phyloP scores from a whole-genome alignment of 1,284 basidiomycete species.

The Malassezia japonica region DNA sequence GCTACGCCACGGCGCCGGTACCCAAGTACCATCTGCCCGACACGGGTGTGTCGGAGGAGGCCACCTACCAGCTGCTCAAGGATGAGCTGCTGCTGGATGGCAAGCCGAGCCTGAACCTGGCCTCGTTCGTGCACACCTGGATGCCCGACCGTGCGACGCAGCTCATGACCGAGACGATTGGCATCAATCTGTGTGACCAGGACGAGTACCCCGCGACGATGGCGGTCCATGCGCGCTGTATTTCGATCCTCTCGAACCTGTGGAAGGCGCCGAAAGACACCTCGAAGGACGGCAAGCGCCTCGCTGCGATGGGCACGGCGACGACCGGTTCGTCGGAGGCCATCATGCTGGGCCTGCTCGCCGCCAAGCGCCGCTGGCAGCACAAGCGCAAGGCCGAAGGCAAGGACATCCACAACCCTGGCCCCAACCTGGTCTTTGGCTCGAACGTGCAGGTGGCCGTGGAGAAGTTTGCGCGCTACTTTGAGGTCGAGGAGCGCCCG shows the following conservation, averaged over 20 bases:
- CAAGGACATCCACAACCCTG: slow-evolving; percentile 38
- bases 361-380: slow-evolving; percentile 92
- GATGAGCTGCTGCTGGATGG: slow-evolving; percentile 63
- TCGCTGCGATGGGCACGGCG: slow-evolving; percentile 56
- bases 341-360: slow-evolving; percentile 79
- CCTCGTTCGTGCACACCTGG: slow-evolving; percentile 56
- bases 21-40: slow-evolving; percentile 51
- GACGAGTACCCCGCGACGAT: slow-evolving; percentile 69
- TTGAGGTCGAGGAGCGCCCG: slow-evolving; percentile 62
- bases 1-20: slow-evolving; percentile 37
- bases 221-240: slow-evolving; percentile 49
- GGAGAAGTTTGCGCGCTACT: slow-evolving; percentile 65
- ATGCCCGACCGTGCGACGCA: slow-evolving; percentile 52
- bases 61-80: slow-evolving; percentile 59
- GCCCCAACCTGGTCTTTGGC: slow-evolving; percentile 67
- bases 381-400: slow-evolving; percentile 73
- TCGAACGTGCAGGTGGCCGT: slow-evolving; percentile 62
- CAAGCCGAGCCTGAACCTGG: slow-evolving; percentile 68
- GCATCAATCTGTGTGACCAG: slow-evolving; percentile 67
- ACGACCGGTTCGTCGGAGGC: slow-evolving; percentile 88
- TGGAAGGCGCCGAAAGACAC: slow-evolving; percentile 62
- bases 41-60: slow-evolving; percentile 48
- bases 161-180: slow-evolving; percentile 55
- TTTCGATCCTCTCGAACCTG: slow-evolving; percentile 78
- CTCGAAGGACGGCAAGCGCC: slow-evolving; percentile 24